Conservation (phyloP, 2,329 filamentous ascomycete species). For the Aspergillus sp. region DNA sequence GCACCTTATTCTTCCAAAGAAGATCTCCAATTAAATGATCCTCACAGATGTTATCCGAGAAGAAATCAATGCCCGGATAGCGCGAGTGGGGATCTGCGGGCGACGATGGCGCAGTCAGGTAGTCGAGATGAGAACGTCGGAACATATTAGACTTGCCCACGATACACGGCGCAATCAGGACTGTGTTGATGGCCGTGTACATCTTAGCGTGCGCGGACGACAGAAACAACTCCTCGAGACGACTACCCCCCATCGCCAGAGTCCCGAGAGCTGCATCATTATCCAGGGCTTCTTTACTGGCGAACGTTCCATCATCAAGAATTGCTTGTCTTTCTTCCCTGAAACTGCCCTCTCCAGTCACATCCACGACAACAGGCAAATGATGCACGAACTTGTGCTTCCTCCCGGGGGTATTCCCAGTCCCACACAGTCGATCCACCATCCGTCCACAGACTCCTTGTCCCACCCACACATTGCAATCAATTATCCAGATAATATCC, state of each 20-base stretch:
- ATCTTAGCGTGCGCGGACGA: conserved; percentile 92
- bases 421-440: conserved; percentile 78
- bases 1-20: conserved; percentile 57
- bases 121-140: conserved; percentile 78
- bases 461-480: conserved; percentile 93
- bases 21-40: conserved; percentile 92
- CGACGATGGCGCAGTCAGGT: conserved; percentile 51
- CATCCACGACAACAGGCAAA: conserved; percentile 80
- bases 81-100: conserved; percentile 35
- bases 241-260: conserved; percentile 56
- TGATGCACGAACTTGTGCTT: conserved; percentile 90
- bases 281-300: conserved; percentile 9
- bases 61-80: conserved; percentile 74
- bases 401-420: conserved; percentile 36
- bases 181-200: conserved; percentile 93
- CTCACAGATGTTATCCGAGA: conserved; percentile 94
- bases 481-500: conserved; percentile 87
- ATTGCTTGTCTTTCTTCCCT: conserved; percentile 20
- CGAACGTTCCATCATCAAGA: conserved; percentile 9
- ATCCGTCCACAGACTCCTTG: conserved; percentile 73
- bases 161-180: conserved; percentile 82
- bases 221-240: conserved; percentile 91
- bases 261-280: conserved; percentile 6
- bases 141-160: conserved; percentile 99
- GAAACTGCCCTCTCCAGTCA: conserved; percentile 28